Conservation (phyloP, 352 stramenopile genomes). For the Globisporangium cylindrosporum region DNA sequence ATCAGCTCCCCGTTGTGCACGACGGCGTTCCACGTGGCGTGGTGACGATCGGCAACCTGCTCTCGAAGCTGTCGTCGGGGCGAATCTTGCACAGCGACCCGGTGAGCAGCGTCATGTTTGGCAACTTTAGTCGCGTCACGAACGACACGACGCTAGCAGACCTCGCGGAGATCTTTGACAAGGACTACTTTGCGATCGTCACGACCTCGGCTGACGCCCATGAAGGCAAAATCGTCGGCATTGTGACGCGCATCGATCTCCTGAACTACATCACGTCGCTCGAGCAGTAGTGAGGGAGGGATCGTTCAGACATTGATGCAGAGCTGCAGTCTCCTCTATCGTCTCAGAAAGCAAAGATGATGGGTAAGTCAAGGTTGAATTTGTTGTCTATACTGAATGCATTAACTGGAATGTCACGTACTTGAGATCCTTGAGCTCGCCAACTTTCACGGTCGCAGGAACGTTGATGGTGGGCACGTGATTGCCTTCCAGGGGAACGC, state of each 20-base stretch:
- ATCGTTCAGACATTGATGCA: not conserved
- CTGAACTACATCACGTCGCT: constrained; percentile 91
- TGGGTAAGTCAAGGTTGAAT: not conserved
- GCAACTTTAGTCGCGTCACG: constrained; percentile 93
- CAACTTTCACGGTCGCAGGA: not conserved
- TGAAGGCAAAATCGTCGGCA: constrained; percentile 93
- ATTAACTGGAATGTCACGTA: not conserved
- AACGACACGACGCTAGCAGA: constrained; percentile 90
- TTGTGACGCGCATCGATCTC: constrained; percentile 96
- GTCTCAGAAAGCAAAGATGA: not conserved
- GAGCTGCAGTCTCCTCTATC: not conserved
- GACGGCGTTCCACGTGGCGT: constrained; percentile 84
- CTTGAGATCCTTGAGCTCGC: not conserved
- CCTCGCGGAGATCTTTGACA: constrained; percentile 93
- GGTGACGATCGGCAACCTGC: constrained; percentile 96
- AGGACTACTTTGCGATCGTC: constrained; percentile 95
- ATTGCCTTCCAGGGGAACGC: not conserved
- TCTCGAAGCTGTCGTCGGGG: constrained; percentile 87
- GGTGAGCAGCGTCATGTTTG: constrained; percentile 94
- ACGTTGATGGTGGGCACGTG: not conserved
- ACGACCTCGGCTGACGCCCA: constrained; percentile 40
- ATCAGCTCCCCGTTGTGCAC: constrained; percentile 75
- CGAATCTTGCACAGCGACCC: constrained; percentile 83
- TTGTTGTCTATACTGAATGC: not conserved
- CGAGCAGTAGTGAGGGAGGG: not conserved